These are phyloP conservation scores for Spongiforma sp. DNA, from an alignment of 1,284 basidiomycete genomes.

Conservation along the genomic window DNA sequence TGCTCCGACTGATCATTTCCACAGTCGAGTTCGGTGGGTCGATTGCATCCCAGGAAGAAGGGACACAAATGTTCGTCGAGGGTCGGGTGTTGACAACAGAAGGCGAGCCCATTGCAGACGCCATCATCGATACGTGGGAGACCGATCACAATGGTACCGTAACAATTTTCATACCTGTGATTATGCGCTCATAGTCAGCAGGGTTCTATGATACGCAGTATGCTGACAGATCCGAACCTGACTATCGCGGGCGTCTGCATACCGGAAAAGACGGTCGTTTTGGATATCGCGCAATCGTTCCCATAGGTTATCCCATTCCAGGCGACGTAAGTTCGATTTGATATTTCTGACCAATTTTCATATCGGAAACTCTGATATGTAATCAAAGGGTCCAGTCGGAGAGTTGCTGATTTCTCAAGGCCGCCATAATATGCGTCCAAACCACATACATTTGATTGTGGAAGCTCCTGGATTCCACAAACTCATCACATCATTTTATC, in stretches of 20 bases:
- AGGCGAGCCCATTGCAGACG: slow-evolving; percentile 71
- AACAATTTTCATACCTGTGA: neutral
- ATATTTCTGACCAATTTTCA: neutral
- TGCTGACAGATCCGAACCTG: slow-evolving; percentile 59
- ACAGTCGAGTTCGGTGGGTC: slow-evolving; percentile 63
- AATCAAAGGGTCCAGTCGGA: slow-evolving; percentile 71
- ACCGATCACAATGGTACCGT: slow-evolving; percentile 60
- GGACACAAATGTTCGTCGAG: slow-evolving; percentile 81
- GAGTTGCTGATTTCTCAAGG: slow-evolving; percentile 60
- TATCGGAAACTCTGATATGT: slow-evolving; percentile 11
- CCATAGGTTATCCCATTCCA: slow-evolving; percentile 82
- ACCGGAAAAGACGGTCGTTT: slow-evolving; percentile 71
- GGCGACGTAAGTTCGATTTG: slow-evolving; percentile 57
- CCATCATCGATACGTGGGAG: slow-evolving; percentile 86
- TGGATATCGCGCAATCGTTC: slow-evolving; percentile 78
- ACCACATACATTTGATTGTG: slow-evolving; percentile 80
- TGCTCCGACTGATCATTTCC: too few relatives aligned
- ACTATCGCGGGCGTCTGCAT: slow-evolving; percentile 77
- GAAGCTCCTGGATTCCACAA: slow-evolving; percentile 73
- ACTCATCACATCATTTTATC: slow-evolving; percentile 78
- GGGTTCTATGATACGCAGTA: slow-evolving; percentile 74
- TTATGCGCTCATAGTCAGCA: slow-evolving; percentile 18
- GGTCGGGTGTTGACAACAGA: slow-evolving; percentile 69
- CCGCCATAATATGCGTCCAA: slow-evolving; percentile 81
- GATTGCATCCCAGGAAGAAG: slow-evolving; percentile 83